phyloP scores from a whole-genome alignment of 257 asterid species.

The Solanum verrucosum region DNA sequence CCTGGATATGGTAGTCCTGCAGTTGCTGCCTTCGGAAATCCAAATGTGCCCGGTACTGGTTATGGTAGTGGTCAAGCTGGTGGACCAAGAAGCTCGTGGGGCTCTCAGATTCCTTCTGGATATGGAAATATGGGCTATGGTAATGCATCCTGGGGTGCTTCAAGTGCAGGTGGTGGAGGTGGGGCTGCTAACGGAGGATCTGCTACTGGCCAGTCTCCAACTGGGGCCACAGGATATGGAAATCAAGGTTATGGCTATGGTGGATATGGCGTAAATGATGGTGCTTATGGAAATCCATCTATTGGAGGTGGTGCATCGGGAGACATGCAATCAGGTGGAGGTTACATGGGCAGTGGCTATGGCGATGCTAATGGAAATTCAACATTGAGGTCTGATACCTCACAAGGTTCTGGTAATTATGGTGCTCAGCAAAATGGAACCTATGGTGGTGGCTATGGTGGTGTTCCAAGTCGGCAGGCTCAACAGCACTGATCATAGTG shows the following conservation, averaged over 20 bases:
- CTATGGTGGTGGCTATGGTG: slow-evolving; percentile 57
- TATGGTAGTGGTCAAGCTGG: slow-evolving; percentile 52
- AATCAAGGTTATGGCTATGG: slow-evolving; percentile 79
- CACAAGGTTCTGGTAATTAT: slow-evolving; percentile 46
- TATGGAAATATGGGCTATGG: slow-evolving; percentile 66
- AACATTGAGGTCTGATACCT: slow-evolving; percentile 59
- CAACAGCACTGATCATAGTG: slow-evolving; percentile 34
- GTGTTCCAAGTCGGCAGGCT: slow-evolving; percentile 38
- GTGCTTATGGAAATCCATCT: slow-evolving; percentile 47
- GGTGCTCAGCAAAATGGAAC: slow-evolving; percentile 25
- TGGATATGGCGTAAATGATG: slow-evolving; percentile 59
- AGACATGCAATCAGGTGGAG: slow-evolving; percentile 40
- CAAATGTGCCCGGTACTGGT: slow-evolving; percentile 29
- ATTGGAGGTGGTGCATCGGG: slow-evolving; percentile 33
- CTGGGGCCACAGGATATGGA: slow-evolving; percentile 61
- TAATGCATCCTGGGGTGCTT: slow-evolving; percentile 53
- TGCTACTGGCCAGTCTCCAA: slow-evolving; percentile 49
- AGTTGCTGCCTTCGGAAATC: slow-evolving; percentile 54
- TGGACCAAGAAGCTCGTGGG: slow-evolving; percentile 64
- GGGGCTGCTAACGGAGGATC: slow-evolving; percentile 41
- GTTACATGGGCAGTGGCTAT: slow-evolving; percentile 46
- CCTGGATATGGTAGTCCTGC: slow-evolving; percentile 54
- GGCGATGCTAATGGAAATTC: slow-evolving; percentile 53
- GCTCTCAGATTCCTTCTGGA: slow-evolving; percentile 58
- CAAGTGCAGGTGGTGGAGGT: slow-evolving; percentile 26